Conservation (phyloP, 352 stramenopile species). For the Blastocystis sp. region DNA sequence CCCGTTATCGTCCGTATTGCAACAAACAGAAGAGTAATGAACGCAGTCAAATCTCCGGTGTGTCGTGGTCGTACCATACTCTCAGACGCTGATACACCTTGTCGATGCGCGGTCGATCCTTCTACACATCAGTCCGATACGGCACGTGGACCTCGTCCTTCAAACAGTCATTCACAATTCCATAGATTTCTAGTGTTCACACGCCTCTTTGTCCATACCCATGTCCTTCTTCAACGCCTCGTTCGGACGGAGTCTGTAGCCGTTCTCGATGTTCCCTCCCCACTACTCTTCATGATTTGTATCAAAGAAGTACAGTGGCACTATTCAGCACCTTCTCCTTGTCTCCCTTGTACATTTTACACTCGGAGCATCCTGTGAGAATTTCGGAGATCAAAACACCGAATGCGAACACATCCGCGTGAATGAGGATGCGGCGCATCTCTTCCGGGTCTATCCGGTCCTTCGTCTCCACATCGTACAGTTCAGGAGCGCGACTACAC, state of each 20-base stretch:
- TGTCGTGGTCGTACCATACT: slow-evolving; percentile 13
- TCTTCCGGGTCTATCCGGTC: neutral
- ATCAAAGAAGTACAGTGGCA: neutral
- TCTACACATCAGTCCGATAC: neutral
- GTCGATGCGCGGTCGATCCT: neutral
- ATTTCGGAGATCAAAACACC: slow-evolving; percentile 46
- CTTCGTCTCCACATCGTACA: neutral
- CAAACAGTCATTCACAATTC: slow-evolving; percentile 8
- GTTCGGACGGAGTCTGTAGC: neutral
- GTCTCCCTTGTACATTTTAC: neutral
- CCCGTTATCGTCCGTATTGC: neutral
- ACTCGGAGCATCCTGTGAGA: neutral
- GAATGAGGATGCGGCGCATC: neutral
- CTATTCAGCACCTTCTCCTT: neutral
- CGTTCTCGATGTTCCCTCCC: neutral
- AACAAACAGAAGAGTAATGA: slow-evolving; percentile 23
- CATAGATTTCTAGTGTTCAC: slow-evolving; percentile 19
- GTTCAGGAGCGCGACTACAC: slow-evolving; percentile 13
- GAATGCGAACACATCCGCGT: slow-evolving; percentile 13
- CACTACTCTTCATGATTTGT: neutral
- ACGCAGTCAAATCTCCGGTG: neutral
- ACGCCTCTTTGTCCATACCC: neutral
- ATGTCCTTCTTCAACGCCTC: slow-evolving; percentile 2
- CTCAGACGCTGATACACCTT: neutral
- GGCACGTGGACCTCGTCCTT: neutral